Conservation (phyloP, 352 stramenopile species). For the Thalassiosira pacifica region DNA sequence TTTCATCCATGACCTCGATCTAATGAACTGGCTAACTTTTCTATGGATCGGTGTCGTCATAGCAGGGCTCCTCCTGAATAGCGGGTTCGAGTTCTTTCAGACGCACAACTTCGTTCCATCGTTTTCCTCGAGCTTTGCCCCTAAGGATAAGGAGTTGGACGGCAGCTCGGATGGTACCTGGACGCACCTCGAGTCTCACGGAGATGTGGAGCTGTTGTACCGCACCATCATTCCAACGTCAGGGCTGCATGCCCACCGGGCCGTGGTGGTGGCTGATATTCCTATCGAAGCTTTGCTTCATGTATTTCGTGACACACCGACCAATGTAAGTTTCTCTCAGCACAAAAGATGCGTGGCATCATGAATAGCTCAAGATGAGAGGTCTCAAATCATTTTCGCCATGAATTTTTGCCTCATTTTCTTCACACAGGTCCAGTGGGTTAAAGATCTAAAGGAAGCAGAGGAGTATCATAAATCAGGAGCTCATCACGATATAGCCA, state of each 20-base stretch:
- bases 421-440: constrained; percentile 26
- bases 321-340: constrained; percentile 28
- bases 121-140: constrained; percentile 21
- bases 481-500: constrained; percentile 28
- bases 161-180: constrained; percentile 28
- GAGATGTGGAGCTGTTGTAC: constrained; percentile 43
- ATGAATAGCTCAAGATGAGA: neutral
- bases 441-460: constrained; percentile 49
- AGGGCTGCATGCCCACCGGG: constrained; percentile 45
- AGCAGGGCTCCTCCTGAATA: constrained; percentile 13
- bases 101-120: constrained; percentile 14
- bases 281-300: constrained; percentile 44
- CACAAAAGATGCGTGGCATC: neutral
- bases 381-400: neutral
- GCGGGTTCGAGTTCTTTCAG: constrained; percentile 22
- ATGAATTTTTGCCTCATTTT: neutral
- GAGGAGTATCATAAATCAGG: constrained; percentile 57
- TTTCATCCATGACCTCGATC: constrained; percentile 40
- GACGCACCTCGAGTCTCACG: constrained; percentile 51
- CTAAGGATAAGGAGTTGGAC: neutral
- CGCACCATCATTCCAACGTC: constrained; percentile 17
- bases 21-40: constrained; percentile 31
- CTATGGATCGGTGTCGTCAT: constrained; percentile 40
- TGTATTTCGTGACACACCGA: constrained; percentile 53
- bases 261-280: constrained; percentile 45